Conservation (phyloP, 2,329 filamentous ascomycete species). For the Botrytis deweyae region DNA sequence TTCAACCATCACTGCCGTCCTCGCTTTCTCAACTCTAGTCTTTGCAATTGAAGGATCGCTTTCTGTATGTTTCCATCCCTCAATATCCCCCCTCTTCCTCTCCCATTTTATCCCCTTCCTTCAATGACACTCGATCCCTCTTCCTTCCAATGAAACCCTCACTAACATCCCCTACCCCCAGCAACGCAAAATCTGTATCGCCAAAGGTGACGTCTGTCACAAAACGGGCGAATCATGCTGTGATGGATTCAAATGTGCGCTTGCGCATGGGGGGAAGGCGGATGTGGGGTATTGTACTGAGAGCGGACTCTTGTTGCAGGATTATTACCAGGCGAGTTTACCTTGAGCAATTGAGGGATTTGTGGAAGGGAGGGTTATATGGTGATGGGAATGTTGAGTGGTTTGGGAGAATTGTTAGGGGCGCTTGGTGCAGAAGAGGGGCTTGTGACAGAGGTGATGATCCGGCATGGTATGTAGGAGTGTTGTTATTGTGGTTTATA, state of each 20-base stretch:
- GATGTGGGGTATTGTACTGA: conserved; percentile 1
- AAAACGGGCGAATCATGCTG: neutral
- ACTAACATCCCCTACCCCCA: too few relatives aligned
- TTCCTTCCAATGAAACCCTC: neutral
- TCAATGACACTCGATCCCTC: neutral
- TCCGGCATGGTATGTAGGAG: neutral
- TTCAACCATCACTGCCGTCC: neutral
- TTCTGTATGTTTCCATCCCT: neutral
- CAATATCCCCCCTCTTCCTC: neutral
- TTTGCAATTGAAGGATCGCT: neutral
- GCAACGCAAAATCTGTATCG: neutral
- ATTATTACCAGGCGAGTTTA: neutral
- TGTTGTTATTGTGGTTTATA: neutral
- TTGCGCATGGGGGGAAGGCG: conserved; percentile 11
- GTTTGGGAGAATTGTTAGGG: neutral
- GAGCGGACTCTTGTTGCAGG: conserved; percentile 8
- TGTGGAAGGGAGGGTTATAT: neutral
- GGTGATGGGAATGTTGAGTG: neutral
- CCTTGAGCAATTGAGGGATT: neutral
- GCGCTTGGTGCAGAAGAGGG: neutral
- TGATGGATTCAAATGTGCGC: conserved; percentile 7
- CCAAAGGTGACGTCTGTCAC: neutral
- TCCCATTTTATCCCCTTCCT: too few relatives aligned
- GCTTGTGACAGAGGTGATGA: neutral
- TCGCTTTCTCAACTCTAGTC: neutral